Conservation (phyloP, 2,329 filamentous ascomycete species). For the Cytospora mali region DNA sequence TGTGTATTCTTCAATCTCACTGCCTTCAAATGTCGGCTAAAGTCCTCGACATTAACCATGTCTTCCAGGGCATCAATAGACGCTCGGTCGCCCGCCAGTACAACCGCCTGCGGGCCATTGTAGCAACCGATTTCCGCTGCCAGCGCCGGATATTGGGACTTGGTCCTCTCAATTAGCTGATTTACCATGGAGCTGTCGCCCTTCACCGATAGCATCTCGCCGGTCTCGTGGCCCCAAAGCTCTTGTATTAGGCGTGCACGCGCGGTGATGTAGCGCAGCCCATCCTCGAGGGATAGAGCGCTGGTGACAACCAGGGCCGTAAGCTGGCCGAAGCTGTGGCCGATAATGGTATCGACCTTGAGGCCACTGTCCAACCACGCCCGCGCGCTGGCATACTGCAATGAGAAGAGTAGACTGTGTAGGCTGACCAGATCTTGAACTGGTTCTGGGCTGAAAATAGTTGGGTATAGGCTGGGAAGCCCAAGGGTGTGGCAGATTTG, state of each 20-base stretch:
- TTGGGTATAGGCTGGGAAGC: slow-evolving; percentile 36
- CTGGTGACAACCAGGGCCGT: slow-evolving; percentile 39
- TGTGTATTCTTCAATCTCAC: no score
- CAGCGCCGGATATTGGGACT: no score
- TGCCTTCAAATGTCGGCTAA: no score
- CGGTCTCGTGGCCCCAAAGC: slow-evolving; percentile 37
- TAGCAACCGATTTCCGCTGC: no score
- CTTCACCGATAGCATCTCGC: slow-evolving; percentile 38
- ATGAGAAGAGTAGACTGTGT: slow-evolving; percentile 36
- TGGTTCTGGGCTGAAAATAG: slow-evolving; percentile 40
- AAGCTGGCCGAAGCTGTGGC: slow-evolving; percentile 42
- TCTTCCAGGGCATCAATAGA: no score
- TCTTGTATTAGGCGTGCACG: slow-evolving; percentile 38
- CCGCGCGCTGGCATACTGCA: slow-evolving; percentile 2
- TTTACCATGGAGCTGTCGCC: no score
- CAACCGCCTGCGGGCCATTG: no score
- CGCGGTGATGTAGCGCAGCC: slow-evolving; percentile 35
- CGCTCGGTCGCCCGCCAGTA: no score
- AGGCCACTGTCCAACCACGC: slow-evolving; percentile 40
- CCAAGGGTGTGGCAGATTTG: no score
- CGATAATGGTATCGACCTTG: slow-evolving; percentile 37
- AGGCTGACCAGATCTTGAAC: slow-evolving; percentile 36
- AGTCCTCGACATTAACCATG: no score
- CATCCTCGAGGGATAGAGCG: slow-evolving; percentile 35
- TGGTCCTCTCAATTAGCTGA: no score